A percentile compares a stretch with the other conserved stretches of the same genome.
Evolutionary conservation across 805 yeast genomes (phyloP).

Genomic region (Naumovozyma baii): DNA sequence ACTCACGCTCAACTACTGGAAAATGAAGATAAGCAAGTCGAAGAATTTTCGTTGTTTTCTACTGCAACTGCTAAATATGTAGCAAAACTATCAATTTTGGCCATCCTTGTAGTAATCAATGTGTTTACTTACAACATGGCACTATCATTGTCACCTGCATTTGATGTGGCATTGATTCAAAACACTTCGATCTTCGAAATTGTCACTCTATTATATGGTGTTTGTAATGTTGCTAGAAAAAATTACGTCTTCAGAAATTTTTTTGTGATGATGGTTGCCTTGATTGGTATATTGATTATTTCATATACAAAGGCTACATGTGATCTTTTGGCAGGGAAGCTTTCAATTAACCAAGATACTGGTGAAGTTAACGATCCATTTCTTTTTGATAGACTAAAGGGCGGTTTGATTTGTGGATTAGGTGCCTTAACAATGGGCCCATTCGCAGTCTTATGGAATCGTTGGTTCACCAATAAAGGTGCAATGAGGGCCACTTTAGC

Average conservation of each 20-base stretch:
- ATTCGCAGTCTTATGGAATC: conserved; percentile 23
- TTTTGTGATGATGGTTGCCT: conserved; percentile 21
- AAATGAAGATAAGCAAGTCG: not conserved
- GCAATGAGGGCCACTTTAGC: conserved; percentile 5
- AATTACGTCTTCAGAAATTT: conserved; percentile 22
- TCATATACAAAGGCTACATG: conserved; percentile 29
- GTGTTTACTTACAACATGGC: conserved; percentile 18
- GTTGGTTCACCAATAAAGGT: conserved; percentile 15
- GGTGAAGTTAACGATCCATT: conserved; percentile 30
- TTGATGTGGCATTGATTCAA: conserved; percentile 27
- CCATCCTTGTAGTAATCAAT: conserved; percentile 14
- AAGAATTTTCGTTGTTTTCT: not conserved
- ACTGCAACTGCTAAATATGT: conserved; percentile 6
- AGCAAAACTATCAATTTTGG: conserved; percentile 12
- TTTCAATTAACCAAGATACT: conserved; percentile 25
- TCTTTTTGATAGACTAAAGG: conserved; percentile 29
- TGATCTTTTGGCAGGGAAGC: conserved; percentile 26
- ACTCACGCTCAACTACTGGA: not conserved
- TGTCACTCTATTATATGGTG: conserved; percentile 25
- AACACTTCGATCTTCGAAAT: conserved; percentile 28
- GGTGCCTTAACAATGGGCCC: conserved; percentile 28
- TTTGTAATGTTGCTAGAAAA: conserved; percentile 21
- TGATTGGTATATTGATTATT: conserved; percentile 22
- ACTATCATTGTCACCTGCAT: conserved; percentile 24
- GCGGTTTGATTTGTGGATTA: conserved; percentile 27